Base-by-base conservation (phyloP, 768 basidiomycete species). In the Punctularia strigosozonata region DNA sequence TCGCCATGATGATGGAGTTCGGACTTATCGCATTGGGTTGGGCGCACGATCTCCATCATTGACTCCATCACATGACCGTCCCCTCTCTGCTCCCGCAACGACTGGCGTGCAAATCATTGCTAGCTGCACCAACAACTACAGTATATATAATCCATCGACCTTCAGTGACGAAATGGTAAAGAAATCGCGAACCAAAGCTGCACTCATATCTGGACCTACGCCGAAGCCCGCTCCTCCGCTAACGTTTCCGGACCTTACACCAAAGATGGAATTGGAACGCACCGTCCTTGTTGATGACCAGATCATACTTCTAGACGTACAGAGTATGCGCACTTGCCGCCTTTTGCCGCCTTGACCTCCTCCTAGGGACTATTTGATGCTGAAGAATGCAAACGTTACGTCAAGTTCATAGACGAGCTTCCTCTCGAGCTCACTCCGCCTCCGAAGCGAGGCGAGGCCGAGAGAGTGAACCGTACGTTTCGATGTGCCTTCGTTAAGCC, bases 401-500 rank as follows among this genome's bases (percentile, higher is more conserved):
- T 71, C 23, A 65, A 69, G 41, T 75, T 80, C 57, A 71, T 83
- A 39, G 72, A 79, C 37, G 53, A 47, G 25, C 62, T 77, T 13
- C 73, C 73, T 18, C 62, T 82, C 12, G 75, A 79, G 46, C 64
- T 80, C 3, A 78, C 79, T 0, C 79, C 77, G 8, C 75, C 80
- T 3, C 77, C 77, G 60, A 81, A 80, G 56, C 64, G 66, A 41
- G 83, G 79, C 6, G 80, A 85, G 51, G 83, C 83, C 1, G 73
- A 72, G 15, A 57, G 83, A 42, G 67, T 80, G 7, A 85, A 84
- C 56, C 66, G 80, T 80, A 49, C 45, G 71, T 54, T 21, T 33
- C 25, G 1, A 28, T 23, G 32, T 23, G 6, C n/a, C 5, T 21
- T 26, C 31, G 7, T 17, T 24, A 19, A n/a, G 22, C 13, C 15